Evolutionary conservation across 306 rosid genomes (phyloP).

Genomic region (Quercus berberidifolia): DNA sequence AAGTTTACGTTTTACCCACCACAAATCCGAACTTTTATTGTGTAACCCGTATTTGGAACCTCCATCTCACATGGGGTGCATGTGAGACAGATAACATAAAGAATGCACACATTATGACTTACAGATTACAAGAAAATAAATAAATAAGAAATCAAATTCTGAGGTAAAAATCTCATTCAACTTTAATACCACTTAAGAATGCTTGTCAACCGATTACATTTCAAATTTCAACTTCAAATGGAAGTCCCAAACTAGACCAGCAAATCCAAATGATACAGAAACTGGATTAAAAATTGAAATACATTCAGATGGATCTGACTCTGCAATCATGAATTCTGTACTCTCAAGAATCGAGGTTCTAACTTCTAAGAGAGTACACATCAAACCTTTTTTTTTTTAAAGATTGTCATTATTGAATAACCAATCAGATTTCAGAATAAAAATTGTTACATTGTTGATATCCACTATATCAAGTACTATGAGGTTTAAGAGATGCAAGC

Average conservation of each 20-base stretch:
- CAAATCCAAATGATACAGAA: not conserved
- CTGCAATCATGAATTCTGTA: not conserved
- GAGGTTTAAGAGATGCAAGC: conserved; percentile 48
- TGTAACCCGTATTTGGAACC: too few species aligned
- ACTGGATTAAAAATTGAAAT: not conserved
- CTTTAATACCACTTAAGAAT: not conserved
- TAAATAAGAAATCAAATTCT: too few species aligned
- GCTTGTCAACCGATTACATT: not conserved
- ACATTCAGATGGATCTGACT: not conserved
- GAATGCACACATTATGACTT: too few species aligned
- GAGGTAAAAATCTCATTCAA: not conserved
- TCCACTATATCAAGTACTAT: conserved; percentile 11
- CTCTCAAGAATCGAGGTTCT: not conserved
- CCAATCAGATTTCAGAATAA: not conserved
- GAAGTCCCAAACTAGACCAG: not conserved
- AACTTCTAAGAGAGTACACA: not conserved
- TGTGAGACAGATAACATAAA: too few species aligned
- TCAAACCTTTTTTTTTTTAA: not conserved
- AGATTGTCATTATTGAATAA: not conserved
- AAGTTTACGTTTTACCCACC: too few species aligned
- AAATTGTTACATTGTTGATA: not conserved
- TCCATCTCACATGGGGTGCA: too few species aligned
- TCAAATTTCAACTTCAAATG: too few species aligned
- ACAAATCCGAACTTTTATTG: too few species aligned
- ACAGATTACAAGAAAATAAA: too few species aligned